Evolutionary conservation across 768 basidiomycete genomes (phyloP).

Genomic region (Tylopilus plumbeoviolaceoides): DNA sequence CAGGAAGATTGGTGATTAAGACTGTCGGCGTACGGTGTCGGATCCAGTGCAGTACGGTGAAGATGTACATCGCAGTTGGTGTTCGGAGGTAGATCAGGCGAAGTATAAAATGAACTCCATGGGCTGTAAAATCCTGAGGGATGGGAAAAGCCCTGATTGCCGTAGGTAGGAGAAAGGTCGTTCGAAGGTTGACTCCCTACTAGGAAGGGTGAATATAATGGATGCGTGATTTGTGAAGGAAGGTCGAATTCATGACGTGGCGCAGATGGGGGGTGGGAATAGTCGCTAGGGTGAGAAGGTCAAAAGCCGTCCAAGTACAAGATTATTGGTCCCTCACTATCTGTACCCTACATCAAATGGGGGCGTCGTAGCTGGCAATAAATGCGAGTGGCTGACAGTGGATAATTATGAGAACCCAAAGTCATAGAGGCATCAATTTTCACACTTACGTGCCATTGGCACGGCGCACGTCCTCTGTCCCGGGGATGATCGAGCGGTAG

Average conservation of each 20-base stretch:
- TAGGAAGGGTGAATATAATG: neutral
- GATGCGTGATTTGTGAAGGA: neutral
- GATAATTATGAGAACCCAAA: conserved; percentile 4
- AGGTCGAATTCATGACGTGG: neutral
- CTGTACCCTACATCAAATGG: neutral
- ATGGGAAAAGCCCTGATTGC: neutral
- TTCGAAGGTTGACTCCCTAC: neutral
- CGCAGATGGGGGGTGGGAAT: neutral
- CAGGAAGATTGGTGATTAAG: neutral
- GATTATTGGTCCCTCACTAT: conserved; percentile 9
- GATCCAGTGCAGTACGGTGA: neutral
- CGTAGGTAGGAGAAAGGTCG: neutral
- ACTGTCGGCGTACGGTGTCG: neutral
- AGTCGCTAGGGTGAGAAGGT: conserved; percentile 5
- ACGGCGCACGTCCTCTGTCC: neutral
- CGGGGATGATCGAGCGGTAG: neutral
- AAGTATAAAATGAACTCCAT: conserved; percentile 6
- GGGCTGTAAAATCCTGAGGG: neutral
- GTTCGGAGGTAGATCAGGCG: neutral
- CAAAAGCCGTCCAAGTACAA: neutral
- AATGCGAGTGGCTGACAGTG: conserved; percentile 2
- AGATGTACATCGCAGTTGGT: neutral
- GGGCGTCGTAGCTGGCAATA: neutral
- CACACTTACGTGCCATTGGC: conserved; percentile 8
- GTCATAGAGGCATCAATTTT: neutral